Evolutionary conservation across 2,329 filamentous ascomycete genomes (phyloP).

Genomic region (Xylogone sp.): DNA sequence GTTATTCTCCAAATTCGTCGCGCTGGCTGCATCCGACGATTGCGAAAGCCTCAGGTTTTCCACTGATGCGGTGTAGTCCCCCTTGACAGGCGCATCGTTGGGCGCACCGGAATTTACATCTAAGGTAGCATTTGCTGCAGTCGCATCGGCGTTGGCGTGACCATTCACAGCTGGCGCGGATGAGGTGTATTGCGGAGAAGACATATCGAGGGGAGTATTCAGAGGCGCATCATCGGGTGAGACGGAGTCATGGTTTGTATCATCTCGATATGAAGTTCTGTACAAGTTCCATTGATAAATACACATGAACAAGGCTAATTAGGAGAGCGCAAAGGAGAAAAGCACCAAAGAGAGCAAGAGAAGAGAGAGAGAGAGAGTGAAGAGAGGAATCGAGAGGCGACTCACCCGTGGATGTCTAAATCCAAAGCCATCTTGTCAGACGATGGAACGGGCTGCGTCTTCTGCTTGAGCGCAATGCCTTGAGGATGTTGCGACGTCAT

Average conservation of each 20-base stretch:
- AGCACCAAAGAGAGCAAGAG: constrained; percentile 21
- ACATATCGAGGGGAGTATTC: not conserved
- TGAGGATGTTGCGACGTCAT: constrained; percentile 45
- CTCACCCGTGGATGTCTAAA: constrained; percentile 56
- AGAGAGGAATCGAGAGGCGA: constrained; percentile 30
- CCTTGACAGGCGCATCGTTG: not conserved
- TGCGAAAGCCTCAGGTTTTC: not conserved
- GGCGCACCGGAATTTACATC: not conserved
- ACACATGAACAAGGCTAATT: constrained; percentile 21
- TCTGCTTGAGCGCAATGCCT: constrained; percentile 40
- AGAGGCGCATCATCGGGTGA: constrained; percentile 12
- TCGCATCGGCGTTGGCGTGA: constrained; percentile 14
- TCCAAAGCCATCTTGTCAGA: constrained; percentile 49
- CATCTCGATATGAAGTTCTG: constrained; percentile 27
- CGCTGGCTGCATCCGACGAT: constrained; percentile 1
- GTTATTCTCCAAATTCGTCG: constrained; percentile 1
- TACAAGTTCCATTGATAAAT: constrained; percentile 28
- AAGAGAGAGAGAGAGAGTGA: constrained; percentile 20
- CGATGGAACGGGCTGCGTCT: constrained; percentile 42
- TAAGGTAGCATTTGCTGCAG: not conserved
- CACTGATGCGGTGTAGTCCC: not conserved
- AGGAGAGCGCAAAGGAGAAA: constrained; percentile 18
- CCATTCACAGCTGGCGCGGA: constrained; percentile 17
- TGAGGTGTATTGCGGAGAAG: constrained; percentile 8
- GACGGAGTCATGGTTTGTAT: constrained; percentile 19